Conservation (phyloP, 805 yeast species). For the Wickerhamomyces queroliae region DNA sequence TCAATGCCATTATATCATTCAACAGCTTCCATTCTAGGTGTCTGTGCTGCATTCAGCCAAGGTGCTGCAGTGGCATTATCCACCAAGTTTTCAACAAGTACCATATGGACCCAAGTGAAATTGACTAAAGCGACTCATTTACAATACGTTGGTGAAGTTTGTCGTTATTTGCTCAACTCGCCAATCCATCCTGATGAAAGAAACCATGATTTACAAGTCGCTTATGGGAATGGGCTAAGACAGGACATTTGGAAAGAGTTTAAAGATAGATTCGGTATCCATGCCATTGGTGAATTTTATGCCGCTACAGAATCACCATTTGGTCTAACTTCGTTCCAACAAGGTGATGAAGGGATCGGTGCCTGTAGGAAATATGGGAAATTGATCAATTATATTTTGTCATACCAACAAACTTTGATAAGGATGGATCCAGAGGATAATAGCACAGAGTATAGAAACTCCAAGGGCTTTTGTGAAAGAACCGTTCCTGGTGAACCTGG, state of each 20-base stretch:
- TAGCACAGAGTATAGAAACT: conserved; percentile 62
- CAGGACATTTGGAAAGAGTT: conserved; percentile 83
- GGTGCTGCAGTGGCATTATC: conserved; percentile 80
- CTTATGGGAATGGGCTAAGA: conserved; percentile 89
- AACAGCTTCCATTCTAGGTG: conserved; percentile 85
- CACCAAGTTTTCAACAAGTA: conserved; percentile 74
- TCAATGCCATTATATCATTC: conserved; percentile 97
- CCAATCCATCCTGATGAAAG: conserved; percentile 61
- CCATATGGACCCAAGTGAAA: conserved; percentile 87
- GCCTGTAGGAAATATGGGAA: conserved; percentile 81
- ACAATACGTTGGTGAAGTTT: conserved; percentile 93
- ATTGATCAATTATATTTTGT: conserved; percentile 44
- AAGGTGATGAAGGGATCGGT: conserved; percentile 77
- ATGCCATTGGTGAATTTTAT: conserved; percentile 82
- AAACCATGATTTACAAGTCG: conserved; percentile 55
- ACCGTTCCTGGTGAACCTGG: conserved; percentile 70
- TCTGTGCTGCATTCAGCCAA: conserved; percentile 55
- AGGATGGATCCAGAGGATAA: conserved; percentile 81
- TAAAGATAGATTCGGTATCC: conserved; percentile 69
- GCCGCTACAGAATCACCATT: conserved; percentile 92
- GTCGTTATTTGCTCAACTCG: conserved; percentile 73
- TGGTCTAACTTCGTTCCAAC: conserved; percentile 77
- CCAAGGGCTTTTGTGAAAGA: conserved; percentile 53
- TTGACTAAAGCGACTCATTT: conserved; percentile 68
- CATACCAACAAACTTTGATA: conserved; percentile 53